A percentile compares a stretch with the other conserved stretches of the same genome.
Evolutionary conservation across 2,329 filamentous ascomycete genomes (phyloP).

Genomic region (Cladophialophora immunda): DNA sequence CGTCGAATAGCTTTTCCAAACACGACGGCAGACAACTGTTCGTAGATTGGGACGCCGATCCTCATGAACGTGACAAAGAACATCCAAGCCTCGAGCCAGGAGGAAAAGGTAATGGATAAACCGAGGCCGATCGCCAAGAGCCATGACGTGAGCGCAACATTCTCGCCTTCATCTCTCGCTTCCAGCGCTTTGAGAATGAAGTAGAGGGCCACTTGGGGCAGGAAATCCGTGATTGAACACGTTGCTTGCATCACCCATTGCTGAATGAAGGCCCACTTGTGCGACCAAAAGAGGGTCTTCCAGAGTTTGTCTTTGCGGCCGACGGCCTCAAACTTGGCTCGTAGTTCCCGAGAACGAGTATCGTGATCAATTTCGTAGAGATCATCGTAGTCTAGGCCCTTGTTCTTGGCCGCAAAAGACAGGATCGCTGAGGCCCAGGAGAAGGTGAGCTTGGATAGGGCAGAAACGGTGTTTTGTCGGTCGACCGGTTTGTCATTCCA

Average conservation of each 20-base stretch:
- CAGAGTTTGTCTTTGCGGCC: constrained; percentile 60
- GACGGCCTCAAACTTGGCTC: constrained; percentile 58
- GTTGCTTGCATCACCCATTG: constrained; percentile 68
- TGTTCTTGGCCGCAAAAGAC: constrained; percentile 63
- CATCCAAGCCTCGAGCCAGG: constrained; percentile 71
- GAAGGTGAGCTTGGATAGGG: constrained; percentile 71
- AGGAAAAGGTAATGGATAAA: constrained; percentile 62
- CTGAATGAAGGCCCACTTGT: constrained; percentile 63
- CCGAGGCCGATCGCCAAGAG: constrained; percentile 73
- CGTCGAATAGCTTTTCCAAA: constrained; percentile 80
- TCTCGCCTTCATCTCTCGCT: constrained; percentile 55
- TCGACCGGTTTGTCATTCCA: constrained; percentile 69
- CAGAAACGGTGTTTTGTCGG: constrained; percentile 67
- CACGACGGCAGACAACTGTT: constrained; percentile 74
- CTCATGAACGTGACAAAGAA: constrained; percentile 73
- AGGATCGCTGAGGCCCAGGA: constrained; percentile 69
- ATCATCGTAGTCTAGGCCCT: constrained; percentile 68
- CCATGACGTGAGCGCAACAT: constrained; percentile 66
- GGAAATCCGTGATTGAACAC: constrained; percentile 68
- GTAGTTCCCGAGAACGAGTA: constrained; percentile 60
- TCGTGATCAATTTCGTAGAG: constrained; percentile 68
- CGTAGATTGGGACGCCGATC: constrained; percentile 71
- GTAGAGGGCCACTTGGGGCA: constrained; percentile 74
- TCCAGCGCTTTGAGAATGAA: constrained; percentile 73
- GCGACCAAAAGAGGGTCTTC: constrained; percentile 66